A percentile compares a stretch with the other conserved stretches of the same genome.
Conservation (phyloP, 2,329 filamentous ascomycete species). For the Pyrenochaeta sp. region DNA sequence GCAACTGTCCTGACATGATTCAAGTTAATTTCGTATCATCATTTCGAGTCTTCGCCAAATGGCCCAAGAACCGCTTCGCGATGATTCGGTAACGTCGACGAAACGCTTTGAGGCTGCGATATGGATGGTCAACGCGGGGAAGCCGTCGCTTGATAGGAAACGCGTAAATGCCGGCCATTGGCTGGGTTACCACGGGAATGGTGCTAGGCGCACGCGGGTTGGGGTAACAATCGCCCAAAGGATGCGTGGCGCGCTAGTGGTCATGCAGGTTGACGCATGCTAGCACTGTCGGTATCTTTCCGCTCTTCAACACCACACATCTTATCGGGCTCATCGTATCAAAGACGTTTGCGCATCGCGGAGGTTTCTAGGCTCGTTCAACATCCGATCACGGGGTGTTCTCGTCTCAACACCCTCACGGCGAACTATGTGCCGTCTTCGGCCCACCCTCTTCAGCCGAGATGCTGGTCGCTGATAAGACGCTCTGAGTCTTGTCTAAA, state of each 20-base stretch:
- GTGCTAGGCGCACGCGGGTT: not conserved
- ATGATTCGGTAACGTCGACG: constrained; percentile 4
- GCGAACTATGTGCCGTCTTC: not conserved
- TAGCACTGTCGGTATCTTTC: constrained; percentile 5
- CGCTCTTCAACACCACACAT: constrained; percentile 7
- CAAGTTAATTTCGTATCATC: not conserved
- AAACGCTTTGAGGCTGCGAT: constrained; percentile 1
- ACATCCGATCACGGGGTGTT: not conserved
- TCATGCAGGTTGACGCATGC: constrained; percentile 5
- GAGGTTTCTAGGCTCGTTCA: not conserved
- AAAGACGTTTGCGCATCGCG: not conserved
- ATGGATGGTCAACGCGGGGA: not conserved
- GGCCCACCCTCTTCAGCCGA: not conserved
- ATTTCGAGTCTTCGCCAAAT: not conserved
- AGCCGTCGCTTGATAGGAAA: not conserved
- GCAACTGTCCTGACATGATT: not conserved
- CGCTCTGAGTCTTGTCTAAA: not conserved
- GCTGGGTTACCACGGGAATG: not conserved
- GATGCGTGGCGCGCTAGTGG: not conserved
- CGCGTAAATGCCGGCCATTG: constrained; percentile 4
- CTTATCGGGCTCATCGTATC: constrained; percentile 7
- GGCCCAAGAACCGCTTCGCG: not conserved
- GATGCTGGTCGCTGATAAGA: not conserved
- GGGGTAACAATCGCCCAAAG: not conserved
- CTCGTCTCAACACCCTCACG: not conserved